phyloP scores from a whole-genome alignment of 768 basidiomycete genomes.

The Fibroporia radiculosa region DNA sequence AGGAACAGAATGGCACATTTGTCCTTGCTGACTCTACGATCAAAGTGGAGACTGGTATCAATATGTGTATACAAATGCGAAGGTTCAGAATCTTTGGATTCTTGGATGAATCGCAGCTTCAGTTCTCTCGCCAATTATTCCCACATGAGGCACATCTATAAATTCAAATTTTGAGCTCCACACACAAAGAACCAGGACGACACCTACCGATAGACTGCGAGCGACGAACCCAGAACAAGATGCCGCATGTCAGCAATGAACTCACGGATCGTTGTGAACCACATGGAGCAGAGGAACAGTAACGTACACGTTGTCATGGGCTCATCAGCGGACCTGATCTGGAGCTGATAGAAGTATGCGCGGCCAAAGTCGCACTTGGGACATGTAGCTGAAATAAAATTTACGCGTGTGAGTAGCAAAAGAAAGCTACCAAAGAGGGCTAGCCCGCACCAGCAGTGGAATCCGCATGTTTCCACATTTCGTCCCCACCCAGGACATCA shows the following conservation, averaged over 20 bases:
- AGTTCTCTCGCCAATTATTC: constrained; percentile 64
- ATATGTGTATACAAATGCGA: too few relatives aligned
- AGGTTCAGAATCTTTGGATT: too few relatives aligned
- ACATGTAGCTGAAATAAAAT: constrained; percentile 33
- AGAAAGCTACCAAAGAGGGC: not conserved
- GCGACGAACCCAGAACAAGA: constrained; percentile 3
- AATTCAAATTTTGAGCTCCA: not conserved
- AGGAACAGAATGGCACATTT: too few relatives aligned
- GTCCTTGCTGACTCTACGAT: too few relatives aligned
- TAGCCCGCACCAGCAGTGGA: constrained; percentile 58
- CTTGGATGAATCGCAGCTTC: too few relatives aligned
- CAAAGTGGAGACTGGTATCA: too few relatives aligned
- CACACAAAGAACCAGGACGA: not conserved
- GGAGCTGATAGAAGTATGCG: constrained; percentile 94
- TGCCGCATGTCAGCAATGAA: not conserved
- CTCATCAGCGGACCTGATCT: constrained; percentile 91
- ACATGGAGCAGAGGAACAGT: constrained; percentile 4
- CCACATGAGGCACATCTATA: constrained; percentile 54
- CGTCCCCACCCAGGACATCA: constrained; percentile 91
- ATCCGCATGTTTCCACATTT: constrained; percentile 92
- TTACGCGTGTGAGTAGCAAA: not conserved
- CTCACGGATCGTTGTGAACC: constrained; percentile 1
- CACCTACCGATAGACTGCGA: constrained; percentile 54
- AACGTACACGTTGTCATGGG: constrained; percentile 65
- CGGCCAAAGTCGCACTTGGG: constrained; percentile 77